Evolutionary conservation across 2,329 filamentous ascomycete species (phyloP).

Genomic region (Daldinia eschscholtzii): DNA sequence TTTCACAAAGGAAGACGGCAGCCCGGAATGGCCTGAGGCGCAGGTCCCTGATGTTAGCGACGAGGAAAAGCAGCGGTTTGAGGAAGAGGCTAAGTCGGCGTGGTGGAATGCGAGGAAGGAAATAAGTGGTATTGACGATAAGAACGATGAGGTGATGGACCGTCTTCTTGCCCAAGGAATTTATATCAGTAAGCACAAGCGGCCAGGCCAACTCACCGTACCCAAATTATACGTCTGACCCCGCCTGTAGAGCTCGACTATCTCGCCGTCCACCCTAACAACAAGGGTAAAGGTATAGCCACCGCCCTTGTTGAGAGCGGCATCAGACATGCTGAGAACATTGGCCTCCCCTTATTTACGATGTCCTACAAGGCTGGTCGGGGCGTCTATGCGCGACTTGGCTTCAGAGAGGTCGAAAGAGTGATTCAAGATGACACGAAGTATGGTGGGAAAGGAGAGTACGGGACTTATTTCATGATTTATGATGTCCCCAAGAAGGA

Average conservation of each 20-base stretch:
- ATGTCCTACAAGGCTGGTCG: constrained; percentile 43
- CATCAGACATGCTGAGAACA: not conserved
- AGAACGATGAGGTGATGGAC: constrained; percentile 1
- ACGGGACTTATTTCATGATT: constrained; percentile 14
- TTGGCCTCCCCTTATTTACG: constrained; percentile 15
- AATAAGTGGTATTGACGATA: not conserved
- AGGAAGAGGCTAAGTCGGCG: not conserved
- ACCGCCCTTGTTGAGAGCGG: constrained; percentile 1
- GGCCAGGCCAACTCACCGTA: no score
- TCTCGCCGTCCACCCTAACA: not conserved
- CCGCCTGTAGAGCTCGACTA: not conserved
- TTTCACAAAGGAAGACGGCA: not conserved
- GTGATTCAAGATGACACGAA: constrained; percentile 48
- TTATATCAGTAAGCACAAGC: not conserved
- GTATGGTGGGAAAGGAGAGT: constrained; percentile 40
- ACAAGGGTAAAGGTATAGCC: not conserved
- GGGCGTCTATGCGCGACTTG: constrained; percentile 45
- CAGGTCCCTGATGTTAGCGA: not conserved
- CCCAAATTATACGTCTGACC: not conserved
- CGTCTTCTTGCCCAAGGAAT: not conserved
- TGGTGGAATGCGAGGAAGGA: not conserved
- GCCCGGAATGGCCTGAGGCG: not conserved
- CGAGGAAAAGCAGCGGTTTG: not conserved
- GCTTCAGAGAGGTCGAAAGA: constrained; percentile 45
- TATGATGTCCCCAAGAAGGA: not conserved